These are phyloP conservation scores for Candolleomyces aberdarensis DNA, from an alignment of 768 basidiomycete genomes.

Conservation along the genomic window DNA sequence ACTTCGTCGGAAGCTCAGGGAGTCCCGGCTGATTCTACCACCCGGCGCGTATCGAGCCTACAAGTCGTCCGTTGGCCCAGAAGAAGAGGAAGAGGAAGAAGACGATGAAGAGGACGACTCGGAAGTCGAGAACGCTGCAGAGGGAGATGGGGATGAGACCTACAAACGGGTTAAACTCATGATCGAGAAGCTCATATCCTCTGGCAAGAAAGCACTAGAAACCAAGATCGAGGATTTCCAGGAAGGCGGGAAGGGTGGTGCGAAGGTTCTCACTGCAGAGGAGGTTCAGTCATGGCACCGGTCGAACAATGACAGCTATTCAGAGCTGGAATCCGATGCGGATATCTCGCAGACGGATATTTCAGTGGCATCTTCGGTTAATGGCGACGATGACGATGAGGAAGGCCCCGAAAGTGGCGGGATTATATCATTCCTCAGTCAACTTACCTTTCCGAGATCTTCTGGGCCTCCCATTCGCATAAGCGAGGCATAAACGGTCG, in stretches of 20 bases:
- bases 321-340: slow-evolving; percentile 8
- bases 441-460: neutral
- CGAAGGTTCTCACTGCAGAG: slow-evolving; percentile 72
- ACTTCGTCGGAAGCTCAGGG: slow-evolving; percentile 76
- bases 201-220: slow-evolving; percentile 62
- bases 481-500: neutral
- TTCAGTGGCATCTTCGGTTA: slow-evolving; percentile 2
- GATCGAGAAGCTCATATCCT: slow-evolving; percentile 58
- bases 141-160: slow-evolving; percentile 45
- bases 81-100: slow-evolving; percentile 41
- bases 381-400: slow-evolving; percentile 17
- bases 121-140: slow-evolving; percentile 33
- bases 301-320: slow-evolving; percentile 22
- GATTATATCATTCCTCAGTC: neutral
- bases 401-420: slow-evolving; percentile 28
- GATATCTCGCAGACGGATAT: slow-evolving; percentile 8
- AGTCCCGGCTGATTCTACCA: slow-evolving; percentile 75
- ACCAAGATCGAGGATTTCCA: slow-evolving; percentile 49
- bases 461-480: slow-evolving; percentile 5
- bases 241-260: slow-evolving; percentile 38
- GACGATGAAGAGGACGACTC: slow-evolving; percentile 45
- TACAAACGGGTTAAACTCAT: slow-evolving; percentile 65
- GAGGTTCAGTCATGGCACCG: slow-evolving; percentile 64
- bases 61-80: slow-evolving; percentile 44
- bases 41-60: slow-evolving; percentile 58